Evolutionary conservation across 2,329 filamentous ascomycete species (phyloP).

Genomic region (Onygenales sp.): DNA sequence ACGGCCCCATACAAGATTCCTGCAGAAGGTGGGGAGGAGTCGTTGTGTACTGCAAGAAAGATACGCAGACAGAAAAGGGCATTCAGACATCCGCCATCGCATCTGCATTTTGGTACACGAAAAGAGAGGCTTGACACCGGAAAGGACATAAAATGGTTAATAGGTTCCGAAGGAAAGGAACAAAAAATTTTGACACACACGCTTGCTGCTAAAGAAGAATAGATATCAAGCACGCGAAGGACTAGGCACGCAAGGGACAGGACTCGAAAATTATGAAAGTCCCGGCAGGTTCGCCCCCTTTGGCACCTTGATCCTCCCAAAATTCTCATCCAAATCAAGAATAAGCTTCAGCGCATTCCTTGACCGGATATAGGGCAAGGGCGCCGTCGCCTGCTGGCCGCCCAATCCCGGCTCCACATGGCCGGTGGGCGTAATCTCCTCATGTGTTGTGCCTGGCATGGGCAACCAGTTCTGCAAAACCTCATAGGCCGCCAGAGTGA

Average conservation of each 20-base stretch:
- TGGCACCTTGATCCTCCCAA: conserved; percentile 62
- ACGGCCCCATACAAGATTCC: too few species aligned
- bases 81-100: too few species aligned
- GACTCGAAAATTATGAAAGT: not conserved
- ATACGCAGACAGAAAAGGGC: too few species aligned
- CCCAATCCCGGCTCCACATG: conserved; percentile 55
- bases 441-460: conserved; percentile 55
- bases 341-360: conserved; percentile 93
- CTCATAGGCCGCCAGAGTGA: conserved; percentile 93
- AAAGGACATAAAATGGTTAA: not conserved
- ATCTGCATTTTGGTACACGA: not conserved
- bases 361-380: conserved; percentile 60
- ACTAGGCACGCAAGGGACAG: not conserved
- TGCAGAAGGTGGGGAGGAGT: too few species aligned
- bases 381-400: conserved; percentile 53
- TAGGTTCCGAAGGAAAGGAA: too few species aligned
- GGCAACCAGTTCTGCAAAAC: conserved; percentile 74
- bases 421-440: conserved; percentile 48
- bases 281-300: conserved; percentile 18
- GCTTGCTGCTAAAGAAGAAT: not conserved
- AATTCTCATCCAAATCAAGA: conserved; percentile 86
- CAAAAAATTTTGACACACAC: not conserved
- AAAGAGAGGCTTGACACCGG: not conserved
- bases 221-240: not conserved
- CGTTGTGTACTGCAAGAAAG: too few species aligned